phyloP scores from a whole-genome alignment of 2,329 filamentous ascomycete genomes.

The Cyanodermella asteris region DNA sequence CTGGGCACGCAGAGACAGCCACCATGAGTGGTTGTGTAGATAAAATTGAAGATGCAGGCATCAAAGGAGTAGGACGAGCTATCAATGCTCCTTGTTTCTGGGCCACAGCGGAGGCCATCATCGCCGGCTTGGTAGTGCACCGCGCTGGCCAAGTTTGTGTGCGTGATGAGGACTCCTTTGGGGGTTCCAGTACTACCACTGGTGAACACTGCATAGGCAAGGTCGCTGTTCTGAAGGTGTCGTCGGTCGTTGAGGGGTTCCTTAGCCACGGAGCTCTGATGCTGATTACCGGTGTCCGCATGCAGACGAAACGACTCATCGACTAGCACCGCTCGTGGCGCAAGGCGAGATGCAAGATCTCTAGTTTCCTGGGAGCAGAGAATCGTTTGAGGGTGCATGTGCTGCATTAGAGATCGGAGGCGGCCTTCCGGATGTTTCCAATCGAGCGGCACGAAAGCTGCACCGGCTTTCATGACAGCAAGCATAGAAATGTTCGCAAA shows the following conservation, averaged over 20 bases:
- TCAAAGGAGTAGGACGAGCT: constrained; percentile 7
- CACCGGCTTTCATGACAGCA: constrained; percentile 16
- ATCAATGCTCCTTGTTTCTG: constrained; percentile 1
- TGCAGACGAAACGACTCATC: too few species aligned
- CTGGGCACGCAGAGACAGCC: constrained; percentile 2
- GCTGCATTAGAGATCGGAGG: too few species aligned
- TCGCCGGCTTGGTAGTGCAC: not conserved
- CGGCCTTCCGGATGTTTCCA: constrained; percentile 13
- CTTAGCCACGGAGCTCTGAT: too few species aligned
- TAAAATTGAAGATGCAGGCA: constrained; percentile 5
- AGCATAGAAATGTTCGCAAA: constrained; percentile 16
- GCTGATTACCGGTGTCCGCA: too few species aligned
- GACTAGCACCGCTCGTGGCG: too few species aligned
- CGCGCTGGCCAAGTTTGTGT: constrained; percentile 3
- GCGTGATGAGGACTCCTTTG: constrained; percentile 12
- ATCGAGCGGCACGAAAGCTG: constrained; percentile 14
- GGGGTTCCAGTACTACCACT: constrained; percentile 18
- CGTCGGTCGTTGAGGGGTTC: too few species aligned
- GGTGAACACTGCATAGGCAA: constrained; percentile 12
- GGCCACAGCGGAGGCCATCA: not conserved
- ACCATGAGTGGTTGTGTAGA: constrained; percentile 1
- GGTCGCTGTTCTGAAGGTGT: constrained; percentile 12
- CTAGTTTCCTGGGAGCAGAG: too few species aligned
- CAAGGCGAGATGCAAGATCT: too few species aligned
- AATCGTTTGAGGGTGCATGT: too few species aligned